Evolutionary conservation across 495 filamentous ascomycete genomes (phyloP).

Genomic region (Saxophila tyrrhenica): DNA sequence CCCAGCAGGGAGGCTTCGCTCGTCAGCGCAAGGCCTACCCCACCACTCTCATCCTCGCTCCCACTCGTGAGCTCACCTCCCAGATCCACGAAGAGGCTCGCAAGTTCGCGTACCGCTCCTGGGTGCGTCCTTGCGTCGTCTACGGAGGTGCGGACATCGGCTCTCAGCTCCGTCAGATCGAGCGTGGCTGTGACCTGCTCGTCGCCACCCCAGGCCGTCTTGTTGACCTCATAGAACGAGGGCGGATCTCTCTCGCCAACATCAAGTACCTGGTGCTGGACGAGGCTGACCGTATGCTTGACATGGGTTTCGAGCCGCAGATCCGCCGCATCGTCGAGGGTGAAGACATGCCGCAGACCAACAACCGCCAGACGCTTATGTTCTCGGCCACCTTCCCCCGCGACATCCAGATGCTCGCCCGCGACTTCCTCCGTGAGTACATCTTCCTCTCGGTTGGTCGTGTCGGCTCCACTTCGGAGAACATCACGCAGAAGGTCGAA

Average conservation of each 20-base stretch:
- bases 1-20: slow-evolving; percentile 54
- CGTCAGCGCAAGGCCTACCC: slow-evolving; percentile 92
- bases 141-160: slow-evolving; percentile 98
- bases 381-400: slow-evolving; percentile 98
- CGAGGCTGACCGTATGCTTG: slow-evolving; percentile 98
- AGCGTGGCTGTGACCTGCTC: slow-evolving; percentile 92
- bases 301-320: slow-evolving; percentile 99
- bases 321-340: slow-evolving; percentile 96
- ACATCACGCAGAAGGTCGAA: slow-evolving; percentile 97
- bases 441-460: slow-evolving; percentile 97
- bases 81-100: slow-evolving; percentile 97
- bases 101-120: slow-evolving; percentile 97
- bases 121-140: slow-evolving; percentile 96
- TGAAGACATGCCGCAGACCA: slow-evolving; percentile 87
- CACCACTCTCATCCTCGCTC: slow-evolving; percentile 87
- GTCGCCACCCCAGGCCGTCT: slow-evolving; percentile 95
- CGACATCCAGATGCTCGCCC: slow-evolving; percentile 96
- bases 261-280: slow-evolving; percentile 99
- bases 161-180: slow-evolving; percentile 90
- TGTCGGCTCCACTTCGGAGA: slow-evolving; percentile 98
- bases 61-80: slow-evolving; percentile 94
- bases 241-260: slow-evolving; percentile 88
- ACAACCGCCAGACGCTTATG: slow-evolving; percentile 93
- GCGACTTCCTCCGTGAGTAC: slow-evolving; percentile 97
- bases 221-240: slow-evolving; percentile 95